Base-by-base conservation (phyloP, 2,329 filamentous ascomycete genomes). In the Onygenales sp. region DNA sequence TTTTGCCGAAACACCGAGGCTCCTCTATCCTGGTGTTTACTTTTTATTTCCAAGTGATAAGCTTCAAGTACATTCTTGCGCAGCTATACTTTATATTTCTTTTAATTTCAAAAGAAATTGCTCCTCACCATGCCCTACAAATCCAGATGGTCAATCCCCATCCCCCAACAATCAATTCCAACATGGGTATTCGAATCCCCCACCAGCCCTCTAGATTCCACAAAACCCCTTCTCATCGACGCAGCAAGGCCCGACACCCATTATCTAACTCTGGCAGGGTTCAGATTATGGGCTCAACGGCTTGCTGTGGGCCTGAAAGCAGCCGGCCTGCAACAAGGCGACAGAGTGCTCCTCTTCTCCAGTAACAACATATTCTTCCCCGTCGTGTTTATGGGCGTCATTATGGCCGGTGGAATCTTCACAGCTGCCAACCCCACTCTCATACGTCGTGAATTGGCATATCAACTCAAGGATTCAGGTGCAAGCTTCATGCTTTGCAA, bases 341-440 rank as follows among this genome's bases (percentile, higher is more conserved):
- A 90, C 60, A 80, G 86, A 2, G 80, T 91, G 4, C 71, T 92
- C 48, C 71, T 91, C 17, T 90, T 85, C 69, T 84, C 85, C 0
- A 80, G 82, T 14, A 92, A 91, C 68, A 84, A 79, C 58, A 69
- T 91, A 10, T 88, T 85, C 72, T 88, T 85, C 63, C 84, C 87
- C 0, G 73, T 80, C 0, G 72, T 87, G 1, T 80, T 90, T 51
- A 75, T 89, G 66, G 87, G 87, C 13, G 75, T 86, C 14, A 75
- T 89, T 50, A 89, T 89, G 81, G 85, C 87, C 0, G 86, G 86
- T 3, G 86, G 86, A 1, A 73, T 91, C 52, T 91, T 91, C 71
- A 86, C 84, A 0, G 87, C 86, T 32, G 85, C 85, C 1, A 89
- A 89, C 56, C 85, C 85, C 0, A 76, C 75, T 3, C 89, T 82